phyloP scores from a whole-genome alignment of 2,329 filamentous ascomycete species.

The Fusarium sp. region DNA sequence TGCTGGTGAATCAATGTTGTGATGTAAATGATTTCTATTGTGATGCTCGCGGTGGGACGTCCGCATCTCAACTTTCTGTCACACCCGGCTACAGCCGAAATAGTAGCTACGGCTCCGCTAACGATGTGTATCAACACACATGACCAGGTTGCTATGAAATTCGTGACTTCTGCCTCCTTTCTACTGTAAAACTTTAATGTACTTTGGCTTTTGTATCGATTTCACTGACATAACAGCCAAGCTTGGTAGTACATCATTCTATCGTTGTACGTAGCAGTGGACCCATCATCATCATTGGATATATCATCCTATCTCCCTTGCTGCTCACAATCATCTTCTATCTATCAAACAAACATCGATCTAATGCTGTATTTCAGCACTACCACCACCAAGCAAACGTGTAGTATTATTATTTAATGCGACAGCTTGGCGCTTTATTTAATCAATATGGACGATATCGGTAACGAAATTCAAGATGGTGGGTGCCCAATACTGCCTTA shows the following conservation, averaged over 20 bases:
- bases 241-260: conserved; percentile 1
- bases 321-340: conserved; percentile 20
- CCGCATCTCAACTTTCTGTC: conserved; percentile 28
- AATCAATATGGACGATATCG: conserved; percentile 50
- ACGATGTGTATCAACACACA: conserved; percentile 14
- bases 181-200: background rate
- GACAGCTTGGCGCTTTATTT: conserved; percentile 6
- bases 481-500: conserved; percentile 26
- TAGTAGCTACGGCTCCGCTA: conserved; percentile 25
- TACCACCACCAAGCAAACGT: background rate
- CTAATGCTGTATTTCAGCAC: conserved; percentile 13
- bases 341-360: conserved; percentile 19
- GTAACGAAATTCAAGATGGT: conserved; percentile 51
- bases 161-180: background rate
- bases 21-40: background rate
- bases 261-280: conserved; percentile 24
- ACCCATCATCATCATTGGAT: conserved; percentile 20
- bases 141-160: conserved; percentile 3
- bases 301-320: conserved; percentile 20
- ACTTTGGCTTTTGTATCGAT: background rate
- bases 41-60: conserved; percentile 20
- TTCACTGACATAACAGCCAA: background rate
- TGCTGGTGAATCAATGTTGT: conserved; percentile 13
- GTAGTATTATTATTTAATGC: conserved; percentile 25
- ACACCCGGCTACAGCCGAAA: conserved; percentile 44